Conservation (phyloP, 352 stramenopile species). For the Globisporangium camurandrum region DNA sequence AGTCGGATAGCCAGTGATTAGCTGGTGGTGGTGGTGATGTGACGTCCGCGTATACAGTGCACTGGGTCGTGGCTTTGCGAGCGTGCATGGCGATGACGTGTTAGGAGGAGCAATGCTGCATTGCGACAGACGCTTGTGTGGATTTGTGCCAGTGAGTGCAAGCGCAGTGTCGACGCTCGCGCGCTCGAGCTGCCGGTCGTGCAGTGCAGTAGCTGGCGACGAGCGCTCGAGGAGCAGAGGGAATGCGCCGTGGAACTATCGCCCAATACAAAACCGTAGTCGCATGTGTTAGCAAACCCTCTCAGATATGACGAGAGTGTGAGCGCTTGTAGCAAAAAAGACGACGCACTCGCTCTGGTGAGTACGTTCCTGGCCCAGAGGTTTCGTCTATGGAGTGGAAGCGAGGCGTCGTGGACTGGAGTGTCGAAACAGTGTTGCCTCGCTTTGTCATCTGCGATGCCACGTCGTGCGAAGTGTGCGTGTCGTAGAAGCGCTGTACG, state of each 20-base stretch:
- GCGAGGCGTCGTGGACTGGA: constrained; percentile 42
- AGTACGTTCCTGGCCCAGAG: constrained; percentile 34
- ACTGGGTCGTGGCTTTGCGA: constrained; percentile 3
- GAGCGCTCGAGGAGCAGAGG: constrained; percentile 29
- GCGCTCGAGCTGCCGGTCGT: constrained; percentile 22
- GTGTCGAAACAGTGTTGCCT: constrained; percentile 25
- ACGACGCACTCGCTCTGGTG: constrained; percentile 28
- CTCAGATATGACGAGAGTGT: not conserved
- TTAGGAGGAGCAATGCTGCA: not conserved
- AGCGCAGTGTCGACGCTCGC: constrained; percentile 18
- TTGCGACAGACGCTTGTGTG: not conserved
- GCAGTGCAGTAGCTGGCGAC: constrained; percentile 15
- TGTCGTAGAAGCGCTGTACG: constrained; percentile 40
- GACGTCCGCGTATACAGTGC: too few relatives aligned
- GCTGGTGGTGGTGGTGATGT: not conserved
- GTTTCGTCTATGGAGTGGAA: constrained; percentile 16
- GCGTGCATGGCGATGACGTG: not conserved
- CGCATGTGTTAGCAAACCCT: too few relatives aligned
- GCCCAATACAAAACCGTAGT: too few relatives aligned
- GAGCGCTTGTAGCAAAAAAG: not conserved
- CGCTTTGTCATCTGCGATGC: constrained; percentile 17
- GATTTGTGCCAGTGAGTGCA: constrained; percentile 13
- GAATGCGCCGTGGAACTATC: constrained; percentile 48
- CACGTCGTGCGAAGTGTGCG: constrained; percentile 29
- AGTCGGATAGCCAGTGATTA: not conserved